Conservation (phyloP, 352 stramenopile species). For the Pythium coloratum region DNA sequence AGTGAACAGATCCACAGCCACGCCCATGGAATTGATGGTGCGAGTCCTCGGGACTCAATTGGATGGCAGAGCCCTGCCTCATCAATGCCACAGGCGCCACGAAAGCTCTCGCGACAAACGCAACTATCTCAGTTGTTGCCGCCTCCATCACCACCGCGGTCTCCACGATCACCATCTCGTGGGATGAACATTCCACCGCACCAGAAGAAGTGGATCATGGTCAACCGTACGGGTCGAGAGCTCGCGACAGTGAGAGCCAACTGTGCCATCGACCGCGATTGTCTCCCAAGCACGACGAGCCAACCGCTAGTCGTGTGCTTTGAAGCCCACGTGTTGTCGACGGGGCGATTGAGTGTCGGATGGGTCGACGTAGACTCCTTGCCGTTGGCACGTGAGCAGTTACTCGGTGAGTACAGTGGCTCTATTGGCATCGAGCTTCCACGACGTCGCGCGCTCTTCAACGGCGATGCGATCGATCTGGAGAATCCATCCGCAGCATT, state of each 20-base stretch:
- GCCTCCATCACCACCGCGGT: slow-evolving; percentile 31
- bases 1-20: slow-evolving; percentile 59
- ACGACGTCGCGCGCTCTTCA: slow-evolving; percentile 36
- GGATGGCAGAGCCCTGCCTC: slow-evolving; percentile 12
- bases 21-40: slow-evolving; percentile 42
- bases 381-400: slow-evolving; percentile 14
- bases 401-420: slow-evolving; percentile 42
- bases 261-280: slow-evolving; percentile 14
- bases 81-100: slow-evolving; percentile 25
- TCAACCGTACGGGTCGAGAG: slow-evolving; percentile 50
- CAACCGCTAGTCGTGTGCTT: slow-evolving; percentile 40
- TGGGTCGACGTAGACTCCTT: slow-evolving; percentile 28
- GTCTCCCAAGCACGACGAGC: background rate
- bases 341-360: slow-evolving; percentile 52
- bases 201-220: slow-evolving; percentile 54
- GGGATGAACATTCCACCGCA: slow-evolving; percentile 33
- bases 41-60: slow-evolving; percentile 15
- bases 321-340: slow-evolving; percentile 50
- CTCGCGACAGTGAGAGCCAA: slow-evolving; percentile 38
- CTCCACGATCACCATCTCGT: slow-evolving; percentile 31
- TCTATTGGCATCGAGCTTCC: slow-evolving; percentile 53
- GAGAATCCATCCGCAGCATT: background rate
- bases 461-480: slow-evolving; percentile 22
- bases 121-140: slow-evolving; percentile 23
- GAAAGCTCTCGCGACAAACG: slow-evolving; percentile 1